Conservation (phyloP, 768 basidiomycete genomes). For the Coprinellus micaceus region DNA sequence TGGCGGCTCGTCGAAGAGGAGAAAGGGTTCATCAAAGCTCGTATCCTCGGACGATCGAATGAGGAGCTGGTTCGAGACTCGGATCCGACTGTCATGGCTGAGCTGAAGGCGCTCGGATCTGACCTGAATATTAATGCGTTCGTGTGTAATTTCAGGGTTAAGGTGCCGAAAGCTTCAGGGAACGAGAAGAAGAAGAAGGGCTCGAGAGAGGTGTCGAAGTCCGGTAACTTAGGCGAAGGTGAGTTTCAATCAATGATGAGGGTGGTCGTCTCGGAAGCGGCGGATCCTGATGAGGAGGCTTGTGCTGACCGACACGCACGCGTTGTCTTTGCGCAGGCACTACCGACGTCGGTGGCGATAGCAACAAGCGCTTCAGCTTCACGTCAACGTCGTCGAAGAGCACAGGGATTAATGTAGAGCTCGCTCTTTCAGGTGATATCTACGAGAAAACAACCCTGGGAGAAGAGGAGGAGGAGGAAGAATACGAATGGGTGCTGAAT, state of each 20-base stretch:
- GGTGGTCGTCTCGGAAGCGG: neutral
- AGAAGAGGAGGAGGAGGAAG: constrained; percentile 15
- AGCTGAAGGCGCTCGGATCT: constrained; percentile 24
- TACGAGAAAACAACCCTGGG: too few species aligned
- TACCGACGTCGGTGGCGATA: too few species aligned
- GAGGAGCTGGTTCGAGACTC: constrained; percentile 26
- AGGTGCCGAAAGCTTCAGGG: neutral
- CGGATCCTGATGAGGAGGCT: constrained; percentile 4
- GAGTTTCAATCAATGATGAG: too few species aligned
- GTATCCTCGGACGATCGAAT: constrained; percentile 27
- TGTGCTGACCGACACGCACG: neutral
- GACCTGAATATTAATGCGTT: constrained; percentile 46
- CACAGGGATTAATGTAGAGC: too few species aligned
- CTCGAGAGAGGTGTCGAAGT: neutral
- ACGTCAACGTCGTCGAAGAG: too few species aligned
- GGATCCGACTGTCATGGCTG: constrained; percentile 10
- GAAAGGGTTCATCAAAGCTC: constrained; percentile 30
- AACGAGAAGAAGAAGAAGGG: neutral
- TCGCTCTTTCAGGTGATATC: neutral
- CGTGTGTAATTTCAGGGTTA: constrained; percentile 38
- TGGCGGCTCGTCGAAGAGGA: constrained; percentile 19
- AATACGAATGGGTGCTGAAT: constrained; percentile 20
- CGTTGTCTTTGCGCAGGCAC: too few species aligned
- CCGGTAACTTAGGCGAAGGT: neutral
- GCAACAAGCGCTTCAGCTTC: too few species aligned